phyloP scores from a whole-genome alignment of 352 stramenopile species.

The Hyaloperonospora arabidopsidis region DNA sequence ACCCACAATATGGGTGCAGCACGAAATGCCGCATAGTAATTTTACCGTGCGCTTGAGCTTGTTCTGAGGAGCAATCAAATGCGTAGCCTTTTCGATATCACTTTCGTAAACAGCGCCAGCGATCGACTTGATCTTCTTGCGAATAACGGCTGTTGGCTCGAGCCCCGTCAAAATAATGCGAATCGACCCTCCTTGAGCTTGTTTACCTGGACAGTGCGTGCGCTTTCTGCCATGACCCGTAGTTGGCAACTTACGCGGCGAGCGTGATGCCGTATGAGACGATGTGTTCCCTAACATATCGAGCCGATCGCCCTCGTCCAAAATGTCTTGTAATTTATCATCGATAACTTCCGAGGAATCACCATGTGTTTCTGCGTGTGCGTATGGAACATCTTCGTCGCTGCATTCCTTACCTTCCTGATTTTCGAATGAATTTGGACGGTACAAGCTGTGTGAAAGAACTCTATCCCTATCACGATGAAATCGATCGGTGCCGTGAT shows the following conservation, averaged over 20 bases:
- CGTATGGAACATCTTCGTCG: background rate
- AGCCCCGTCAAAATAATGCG: slow-evolving; percentile 44
- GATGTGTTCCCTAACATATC: background rate
- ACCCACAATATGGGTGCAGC: slow-evolving; percentile 42
- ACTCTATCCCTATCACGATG: slow-evolving; percentile 7
- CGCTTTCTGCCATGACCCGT: slow-evolving; percentile 11
- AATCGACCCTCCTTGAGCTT: slow-evolving; percentile 18
- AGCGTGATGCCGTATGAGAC: background rate
- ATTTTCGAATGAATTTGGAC: slow-evolving; percentile 1
- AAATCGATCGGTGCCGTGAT: slow-evolving; percentile 18
- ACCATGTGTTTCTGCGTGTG: background rate
- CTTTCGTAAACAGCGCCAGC: slow-evolving; percentile 35
- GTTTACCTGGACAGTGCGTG: slow-evolving; percentile 4
- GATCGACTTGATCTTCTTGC: slow-evolving; percentile 42
- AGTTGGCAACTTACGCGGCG: slow-evolving; percentile 1
- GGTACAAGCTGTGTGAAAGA: slow-evolving; percentile 1
- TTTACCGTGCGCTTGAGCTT: slow-evolving; percentile 55
- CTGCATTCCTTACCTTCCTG: background rate
- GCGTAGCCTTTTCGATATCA: slow-evolving; percentile 36
- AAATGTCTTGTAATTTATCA: background rate
- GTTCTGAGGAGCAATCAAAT: slow-evolving; percentile 37
- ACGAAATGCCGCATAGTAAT: slow-evolving; percentile 48
- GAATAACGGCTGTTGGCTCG: slow-evolving; percentile 30
- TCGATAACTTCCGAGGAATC: background rate
- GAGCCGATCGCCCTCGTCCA: background rate